Base-by-base conservation (phyloP, 139 green algal species). In the Tetradesmus obliquus region DNA sequence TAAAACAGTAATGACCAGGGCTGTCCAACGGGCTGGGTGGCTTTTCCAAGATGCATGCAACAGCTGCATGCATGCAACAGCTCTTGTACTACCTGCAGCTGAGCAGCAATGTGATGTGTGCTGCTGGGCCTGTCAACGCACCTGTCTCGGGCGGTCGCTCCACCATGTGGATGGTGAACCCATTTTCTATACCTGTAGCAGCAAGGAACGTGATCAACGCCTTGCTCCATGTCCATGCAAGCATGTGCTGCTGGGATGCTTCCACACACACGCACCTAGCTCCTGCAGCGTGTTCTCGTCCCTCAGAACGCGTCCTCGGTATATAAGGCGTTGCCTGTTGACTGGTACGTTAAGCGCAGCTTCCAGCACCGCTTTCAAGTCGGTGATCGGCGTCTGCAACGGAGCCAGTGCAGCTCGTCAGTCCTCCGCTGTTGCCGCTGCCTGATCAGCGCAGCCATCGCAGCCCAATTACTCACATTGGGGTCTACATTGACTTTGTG, bases 131-230 rank as follows among this genome's bases (percentile, higher is more conserved):
- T 19, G 32, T 76, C 66, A 5, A 24, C 62, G 55, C 51, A 69
- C 86, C 86, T 84, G 87, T 88, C 55, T 94, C 93, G 7, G 74
- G 55, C 5, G 93, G 89, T 12, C 94, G 89, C 79, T 97, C 93
- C 20, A 97, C 95, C 87, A 97, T 81, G 91, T 97, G 95, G 55
- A 97, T 58, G 1, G 94, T 96, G 86, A 96, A 89, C 9, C 94
- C 94, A 22, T 94, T 86, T 20, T 79, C 32, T 0, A 97, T 79
- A 13, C 94, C 95, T 91, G 92, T 15, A 2, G 62, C 55, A 8
- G 45, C 82, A 74, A n/a, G 6, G 8, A 62, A 5, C 24, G 82
- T 13, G 20, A 55, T 76, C 51, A 88, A n/a, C 5, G 51, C 66
- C 17, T 24, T 19, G 2, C 8, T 19, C 66, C 19, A 84, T 8